Base-by-base conservation (phyloP, 495 filamentous ascomycete genomes). In the Filosporella fistucella region DNA sequence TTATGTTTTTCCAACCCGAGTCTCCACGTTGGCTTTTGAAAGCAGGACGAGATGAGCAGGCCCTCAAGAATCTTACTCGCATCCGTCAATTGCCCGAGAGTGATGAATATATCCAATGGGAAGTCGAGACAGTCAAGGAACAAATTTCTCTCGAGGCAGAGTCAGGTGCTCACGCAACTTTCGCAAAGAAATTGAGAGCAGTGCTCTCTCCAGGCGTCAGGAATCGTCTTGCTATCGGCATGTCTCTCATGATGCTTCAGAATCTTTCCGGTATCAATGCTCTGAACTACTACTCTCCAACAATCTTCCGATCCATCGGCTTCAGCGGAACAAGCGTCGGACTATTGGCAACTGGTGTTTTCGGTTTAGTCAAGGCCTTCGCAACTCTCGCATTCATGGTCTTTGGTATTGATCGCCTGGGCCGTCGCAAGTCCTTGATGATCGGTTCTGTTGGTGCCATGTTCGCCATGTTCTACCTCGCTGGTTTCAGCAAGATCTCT, bases 21-120 rank as follows among this genome's bases (percentile, higher is more conserved):
- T 78, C 73, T 2, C 79, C 79, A n/a, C 69, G 80, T 11, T 82
- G 77, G 80, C 70, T 81, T 9, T 75, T 74, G 21, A 70, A 71
- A 50, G 58, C 67, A 51, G 71, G 74, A 46, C 56, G 66, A 25
- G 72, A 71, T 65, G 74, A 78, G 45, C 61, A 75, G 45, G 77
- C 75, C 1, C 20, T 45, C 18, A 63, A 63, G 2, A 30, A 30
- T 13, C 34, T 46, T 9, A 22, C 30, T 21, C 32, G 26, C 14
- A 18, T 35, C 28, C 28, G 22, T 14, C 28, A 46, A 2, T 51
- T 72, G 1, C 57, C 64, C 8, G 37, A 34, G 0, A 50, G 64
- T 24, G 55, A 66, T 41, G 40, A 47, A 3, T 66, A 64, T 37
- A 59, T 69, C 18, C 37, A 38, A 2, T 51, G 57, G 2, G 67